Percentiles rank a stretch among this genome's conserved stretches.
These are phyloP conservation scores for Didymella pomorum DNA, from an alignment of 2,329 filamentous ascomycete genomes.

Conservation along the genomic window DNA sequence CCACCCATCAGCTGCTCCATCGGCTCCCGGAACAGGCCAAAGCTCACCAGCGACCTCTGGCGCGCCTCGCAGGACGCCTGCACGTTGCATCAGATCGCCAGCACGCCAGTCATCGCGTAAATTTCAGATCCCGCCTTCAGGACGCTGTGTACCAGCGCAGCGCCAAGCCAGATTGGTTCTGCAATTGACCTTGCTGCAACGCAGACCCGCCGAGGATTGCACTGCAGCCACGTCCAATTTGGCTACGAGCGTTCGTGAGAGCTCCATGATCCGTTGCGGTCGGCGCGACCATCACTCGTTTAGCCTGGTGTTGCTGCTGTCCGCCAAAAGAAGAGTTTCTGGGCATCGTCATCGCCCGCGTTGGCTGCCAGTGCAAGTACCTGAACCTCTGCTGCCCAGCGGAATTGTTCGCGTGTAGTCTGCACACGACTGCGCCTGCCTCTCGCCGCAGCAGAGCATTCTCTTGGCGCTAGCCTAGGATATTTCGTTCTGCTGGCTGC, in stretches of 20 bases:
- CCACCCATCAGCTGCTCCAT: slow-evolving; percentile 31
- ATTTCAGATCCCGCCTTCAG: slow-evolving; percentile 34
- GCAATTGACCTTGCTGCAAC: slow-evolving; percentile 29
- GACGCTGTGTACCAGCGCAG: slow-evolving; percentile 30
- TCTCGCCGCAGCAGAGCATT: slow-evolving; percentile 15
- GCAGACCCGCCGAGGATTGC: slow-evolving; percentile 23
- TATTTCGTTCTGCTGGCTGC: slow-evolving; percentile 33
- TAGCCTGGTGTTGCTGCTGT: slow-evolving; percentile 40
- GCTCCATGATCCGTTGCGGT: slow-evolving; percentile 36
- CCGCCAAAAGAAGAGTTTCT: slow-evolving; percentile 30
- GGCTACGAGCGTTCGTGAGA: slow-evolving; percentile 30
- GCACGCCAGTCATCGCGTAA: slow-evolving; percentile 28
- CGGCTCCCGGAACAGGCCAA: slow-evolving; percentile 22
- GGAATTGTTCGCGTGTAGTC: slow-evolving; percentile 15
- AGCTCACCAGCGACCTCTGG: slow-evolving; percentile 24
- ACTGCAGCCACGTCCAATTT: slow-evolving; percentile 49
- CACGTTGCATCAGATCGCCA: slow-evolving; percentile 32
- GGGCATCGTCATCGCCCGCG: slow-evolving; percentile 25
- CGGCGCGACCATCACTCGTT: slow-evolving; percentile 38
- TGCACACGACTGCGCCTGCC: slow-evolving; percentile 31
- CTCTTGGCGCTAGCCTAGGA: slow-evolving; percentile 28
- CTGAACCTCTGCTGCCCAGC: slow-evolving; percentile 15
- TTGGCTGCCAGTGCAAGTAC: slow-evolving; percentile 22
- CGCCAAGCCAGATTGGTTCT: slow-evolving; percentile 29
- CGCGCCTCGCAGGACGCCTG: slow-evolving; percentile 33